Conservation (phyloP, 768 basidiomycete species). For the Naganishia vaughanmartiniae region DNA sequence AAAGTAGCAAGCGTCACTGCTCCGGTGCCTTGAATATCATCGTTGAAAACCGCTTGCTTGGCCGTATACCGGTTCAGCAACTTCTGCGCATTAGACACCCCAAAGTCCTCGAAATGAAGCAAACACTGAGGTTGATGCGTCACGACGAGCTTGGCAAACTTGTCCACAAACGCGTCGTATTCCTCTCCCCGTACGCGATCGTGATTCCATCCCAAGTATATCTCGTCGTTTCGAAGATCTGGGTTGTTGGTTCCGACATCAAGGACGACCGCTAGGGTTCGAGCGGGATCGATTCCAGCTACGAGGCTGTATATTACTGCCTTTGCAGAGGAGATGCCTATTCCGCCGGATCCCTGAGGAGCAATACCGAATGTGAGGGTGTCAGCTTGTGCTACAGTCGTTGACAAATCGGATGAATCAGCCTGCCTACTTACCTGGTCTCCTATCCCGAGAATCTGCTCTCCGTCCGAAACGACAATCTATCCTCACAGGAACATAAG, state of each 20-base stretch:
- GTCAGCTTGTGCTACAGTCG: too few species aligned
- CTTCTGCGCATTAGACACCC: conserved; percentile 70
- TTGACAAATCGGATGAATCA: not conserved
- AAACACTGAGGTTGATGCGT: conserved; percentile 68
- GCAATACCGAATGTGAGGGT: not conserved
- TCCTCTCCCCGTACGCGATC: conserved; percentile 67
- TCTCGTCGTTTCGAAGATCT: conserved; percentile 61
- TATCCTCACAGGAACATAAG: not conserved
- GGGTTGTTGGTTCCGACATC: conserved; percentile 79
- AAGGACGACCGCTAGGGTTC: conserved; percentile 39
- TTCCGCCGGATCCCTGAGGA: conserved; percentile 41
- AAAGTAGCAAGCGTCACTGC: conserved; percentile 52
- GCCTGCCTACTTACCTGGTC: not conserved
- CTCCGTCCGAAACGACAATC: conserved; percentile 51
- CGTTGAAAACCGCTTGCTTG: conserved; percentile 60
- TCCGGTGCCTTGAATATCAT: conserved; percentile 63
- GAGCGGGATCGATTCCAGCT: conserved; percentile 35
- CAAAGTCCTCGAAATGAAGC: conserved; percentile 78
- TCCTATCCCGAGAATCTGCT: conserved; percentile 40
- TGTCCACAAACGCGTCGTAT: conserved; percentile 76
- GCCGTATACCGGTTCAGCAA: conserved; percentile 57
- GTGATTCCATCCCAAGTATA: conserved; percentile 62
- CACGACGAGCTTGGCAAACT: conserved; percentile 73
- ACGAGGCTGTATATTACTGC: conserved; percentile 38
- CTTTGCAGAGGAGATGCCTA: conserved; percentile 46